These are phyloP conservation scores for Plenodomus lindquistii DNA, from an alignment of 2,329 filamentous ascomycete species.

Conservation along the genomic window DNA sequence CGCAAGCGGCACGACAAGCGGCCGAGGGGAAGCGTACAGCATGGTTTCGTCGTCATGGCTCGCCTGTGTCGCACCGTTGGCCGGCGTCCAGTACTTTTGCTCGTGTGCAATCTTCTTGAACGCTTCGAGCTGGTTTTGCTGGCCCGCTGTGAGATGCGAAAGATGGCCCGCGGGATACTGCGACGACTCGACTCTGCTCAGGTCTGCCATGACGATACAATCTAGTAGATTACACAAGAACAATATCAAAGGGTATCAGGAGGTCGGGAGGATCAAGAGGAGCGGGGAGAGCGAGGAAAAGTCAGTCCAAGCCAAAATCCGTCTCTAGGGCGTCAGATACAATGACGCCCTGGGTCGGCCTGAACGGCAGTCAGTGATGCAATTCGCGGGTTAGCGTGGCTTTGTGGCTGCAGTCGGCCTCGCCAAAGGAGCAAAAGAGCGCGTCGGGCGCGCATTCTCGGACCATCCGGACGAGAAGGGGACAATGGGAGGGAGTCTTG, in stretches of 20 bases:
- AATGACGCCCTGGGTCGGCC: constrained; percentile 24
- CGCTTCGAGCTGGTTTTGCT: constrained; percentile 67
- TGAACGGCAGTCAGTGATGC: constrained; percentile 28
- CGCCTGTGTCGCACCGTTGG: constrained; percentile 41
- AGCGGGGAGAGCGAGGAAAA: constrained; percentile 8
- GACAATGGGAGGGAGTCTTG: constrained; percentile 5
- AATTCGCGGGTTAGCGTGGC: constrained; percentile 8
- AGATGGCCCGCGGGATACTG: constrained; percentile 78
- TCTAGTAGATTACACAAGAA: not conserved
- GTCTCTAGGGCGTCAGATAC: constrained; percentile 29
- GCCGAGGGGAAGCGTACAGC: constrained; percentile 56
- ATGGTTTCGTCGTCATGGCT: constrained; percentile 76
- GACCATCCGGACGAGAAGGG: constrained; percentile 23
- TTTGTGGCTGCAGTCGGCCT: constrained; percentile 16
- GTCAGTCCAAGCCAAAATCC: constrained; percentile 3
- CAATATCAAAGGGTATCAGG: not conserved
- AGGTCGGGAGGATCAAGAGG: constrained; percentile 2
- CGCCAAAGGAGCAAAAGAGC: constrained; percentile 19
- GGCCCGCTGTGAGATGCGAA: constrained; percentile 71
- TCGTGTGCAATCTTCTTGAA: constrained; percentile 74
- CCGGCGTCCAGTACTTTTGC: constrained; percentile 64
- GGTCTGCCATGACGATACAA: constrained; percentile 35
- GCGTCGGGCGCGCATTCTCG: constrained; percentile 6
- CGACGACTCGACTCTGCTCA: constrained; percentile 45
- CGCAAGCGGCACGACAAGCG: constrained; percentile 10